Conservation (phyloP, 441 rosid species). For the Erysimum cheiri region DNA sequence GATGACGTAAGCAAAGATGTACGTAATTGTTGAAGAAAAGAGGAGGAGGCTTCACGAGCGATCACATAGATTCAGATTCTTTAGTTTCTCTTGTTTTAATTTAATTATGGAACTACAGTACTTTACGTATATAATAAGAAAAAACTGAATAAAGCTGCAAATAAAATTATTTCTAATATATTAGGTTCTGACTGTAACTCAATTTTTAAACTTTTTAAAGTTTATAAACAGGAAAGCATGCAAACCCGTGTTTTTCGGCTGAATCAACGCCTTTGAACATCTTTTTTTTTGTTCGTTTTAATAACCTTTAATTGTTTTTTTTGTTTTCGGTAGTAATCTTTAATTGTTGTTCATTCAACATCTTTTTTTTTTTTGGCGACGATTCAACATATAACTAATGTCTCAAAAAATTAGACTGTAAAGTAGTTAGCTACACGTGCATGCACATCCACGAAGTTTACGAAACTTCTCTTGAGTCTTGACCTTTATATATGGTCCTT, state of each 20-base stretch:
- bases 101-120: not conserved
- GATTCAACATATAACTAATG: constrained; percentile 37
- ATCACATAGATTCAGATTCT: constrained; percentile 38
- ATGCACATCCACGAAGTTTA: constrained; percentile 35
- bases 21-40: constrained; percentile 26
- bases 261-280: constrained; percentile 47
- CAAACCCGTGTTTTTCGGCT: constrained; percentile 60
- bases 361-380: not conserved
- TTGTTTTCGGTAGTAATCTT: not conserved
- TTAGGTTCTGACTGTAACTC: constrained; percentile 16
- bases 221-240: constrained; percentile 41
- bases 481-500: constrained; percentile 21
- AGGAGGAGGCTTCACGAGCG: constrained; percentile 19
- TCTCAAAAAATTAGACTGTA: constrained; percentile 26
- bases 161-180: not conserved
- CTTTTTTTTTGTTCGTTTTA: constrained; percentile 8
- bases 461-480: constrained; percentile 22
- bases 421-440: constrained; percentile 40
- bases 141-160: constrained; percentile 22
- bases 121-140: not conserved
- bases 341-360: not conserved
- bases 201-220: constrained; percentile 16
- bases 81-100: constrained; percentile 18
- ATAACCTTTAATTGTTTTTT: not conserved
- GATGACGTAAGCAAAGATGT: constrained; percentile 24